A percentile compares a stretch with the other conserved stretches of the same genome.
These are phyloP conservation scores for Grammothele lineata DNA, from an alignment of 768 basidiomycete species.

Conservation along the genomic window DNA sequence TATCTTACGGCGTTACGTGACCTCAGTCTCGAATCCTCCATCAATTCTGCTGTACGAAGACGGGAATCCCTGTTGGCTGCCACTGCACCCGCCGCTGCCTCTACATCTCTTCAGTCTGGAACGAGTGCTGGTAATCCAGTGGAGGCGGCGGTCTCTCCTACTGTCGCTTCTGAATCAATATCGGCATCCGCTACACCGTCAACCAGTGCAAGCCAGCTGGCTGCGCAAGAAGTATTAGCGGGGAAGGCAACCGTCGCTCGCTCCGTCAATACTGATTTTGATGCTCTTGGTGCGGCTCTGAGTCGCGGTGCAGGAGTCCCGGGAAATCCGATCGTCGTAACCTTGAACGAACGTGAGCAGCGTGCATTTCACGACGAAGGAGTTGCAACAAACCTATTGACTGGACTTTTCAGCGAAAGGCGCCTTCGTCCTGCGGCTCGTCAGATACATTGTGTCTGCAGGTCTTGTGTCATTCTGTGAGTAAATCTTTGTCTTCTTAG, in stretches of 20 bases:
- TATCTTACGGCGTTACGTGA: conserved; percentile 68
- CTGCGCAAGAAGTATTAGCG: conserved; percentile 38
- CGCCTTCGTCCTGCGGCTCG: conserved; percentile 56
- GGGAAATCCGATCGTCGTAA: conserved; percentile 70
- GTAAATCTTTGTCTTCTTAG: conserved; percentile 31
- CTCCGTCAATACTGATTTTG: conserved; percentile 28
- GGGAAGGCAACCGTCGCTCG: conserved; percentile 3
- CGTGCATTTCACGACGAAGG: neutral
- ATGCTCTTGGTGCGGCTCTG: conserved; percentile 41
- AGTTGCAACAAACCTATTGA: conserved; percentile 1
- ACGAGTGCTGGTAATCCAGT: conserved; percentile 37
- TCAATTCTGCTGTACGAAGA: conserved; percentile 62
- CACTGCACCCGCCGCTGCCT: conserved; percentile 14
- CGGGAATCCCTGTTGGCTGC: conserved; percentile 58
- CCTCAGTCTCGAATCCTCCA: conserved; percentile 49
- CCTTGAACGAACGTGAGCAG: conserved; percentile 74
- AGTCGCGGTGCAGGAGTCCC: conserved; percentile 40
- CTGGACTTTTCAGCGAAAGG: conserved; percentile 58
- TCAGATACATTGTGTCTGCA: conserved; percentile 43
- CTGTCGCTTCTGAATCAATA: conserved; percentile 6
- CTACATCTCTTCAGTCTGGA: conserved; percentile 13
- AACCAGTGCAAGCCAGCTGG: conserved; percentile 34
- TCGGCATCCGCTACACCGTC: conserved; percentile 1
- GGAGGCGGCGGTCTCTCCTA: conserved; percentile 7
- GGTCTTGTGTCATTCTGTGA: conserved; percentile 62